phyloP scores from a whole-genome alignment of 1,284 basidiomycete species.

The Cutaneotrichosporon cavernicola region DNA sequence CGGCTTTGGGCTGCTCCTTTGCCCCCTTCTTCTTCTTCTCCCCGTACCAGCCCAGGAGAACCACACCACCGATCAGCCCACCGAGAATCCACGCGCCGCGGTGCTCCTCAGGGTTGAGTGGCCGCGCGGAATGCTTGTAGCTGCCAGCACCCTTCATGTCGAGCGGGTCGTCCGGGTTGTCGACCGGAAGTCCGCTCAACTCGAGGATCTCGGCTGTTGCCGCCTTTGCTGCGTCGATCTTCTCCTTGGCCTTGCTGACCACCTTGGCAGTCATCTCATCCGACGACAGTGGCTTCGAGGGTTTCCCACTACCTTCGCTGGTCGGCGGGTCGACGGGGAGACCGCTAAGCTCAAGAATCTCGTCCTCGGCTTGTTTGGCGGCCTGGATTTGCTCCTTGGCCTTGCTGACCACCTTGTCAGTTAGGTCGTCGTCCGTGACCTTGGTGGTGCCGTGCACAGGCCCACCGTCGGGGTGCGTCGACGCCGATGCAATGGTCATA shows the following conservation, averaged over 20 bases:
- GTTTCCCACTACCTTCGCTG: too few species aligned
- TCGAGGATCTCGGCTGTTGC: slow-evolving; percentile 10
- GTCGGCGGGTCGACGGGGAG: too few species aligned
- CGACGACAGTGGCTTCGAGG: too few species aligned
- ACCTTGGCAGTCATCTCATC: background rate
- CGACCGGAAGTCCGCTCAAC: slow-evolving; percentile 10
- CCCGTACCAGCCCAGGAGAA: slow-evolving; percentile 53
- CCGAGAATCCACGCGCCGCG: slow-evolving; percentile 60
- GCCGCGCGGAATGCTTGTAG: slow-evolving; percentile 53
- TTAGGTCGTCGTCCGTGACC: slow-evolving; percentile 4
- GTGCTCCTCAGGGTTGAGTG: slow-evolving; percentile 59
- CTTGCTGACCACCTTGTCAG: background rate
- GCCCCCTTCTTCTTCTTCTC: slow-evolving; percentile 6
- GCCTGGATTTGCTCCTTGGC: background rate
- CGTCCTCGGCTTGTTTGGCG: background rate
- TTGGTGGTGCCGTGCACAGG: slow-evolving; percentile 56
- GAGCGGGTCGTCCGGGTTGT: slow-evolving; percentile 6
- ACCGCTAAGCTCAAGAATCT: too few species aligned
- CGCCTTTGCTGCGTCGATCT: slow-evolving; percentile 5
- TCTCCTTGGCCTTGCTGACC: background rate
- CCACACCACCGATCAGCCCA: slow-evolving; percentile 60
- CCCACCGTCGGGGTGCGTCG: slow-evolving; percentile 64
- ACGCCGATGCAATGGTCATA: slow-evolving; percentile 66
- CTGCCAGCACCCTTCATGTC: slow-evolving; percentile 7
- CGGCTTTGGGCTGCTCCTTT: slow-evolving; percentile 1